These are phyloP conservation scores for Xanthoceras sorbifolium DNA, from an alignment of 345 rosid genomes.

Conservation along the genomic window DNA sequence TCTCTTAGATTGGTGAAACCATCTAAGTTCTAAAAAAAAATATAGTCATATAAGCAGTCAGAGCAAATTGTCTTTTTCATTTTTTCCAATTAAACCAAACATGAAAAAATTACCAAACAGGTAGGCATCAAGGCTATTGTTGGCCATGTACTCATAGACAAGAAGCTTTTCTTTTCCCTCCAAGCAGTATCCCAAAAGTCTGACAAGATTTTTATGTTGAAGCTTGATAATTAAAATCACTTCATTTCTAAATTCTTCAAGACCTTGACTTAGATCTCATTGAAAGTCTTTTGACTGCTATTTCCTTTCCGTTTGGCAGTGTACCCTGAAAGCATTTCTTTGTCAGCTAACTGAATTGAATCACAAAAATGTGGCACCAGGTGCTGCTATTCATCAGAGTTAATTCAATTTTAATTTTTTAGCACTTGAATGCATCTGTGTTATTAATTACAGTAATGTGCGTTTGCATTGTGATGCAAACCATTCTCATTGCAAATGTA, in stretches of 20 bases:
- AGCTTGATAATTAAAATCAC: conserved; percentile 49
- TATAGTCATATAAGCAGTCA: too few relatives aligned
- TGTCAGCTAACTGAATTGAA: too few relatives aligned
- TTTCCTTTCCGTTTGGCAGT: conserved; percentile 39
- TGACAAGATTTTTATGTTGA: conserved; percentile 60
- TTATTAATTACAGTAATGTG: neutral
- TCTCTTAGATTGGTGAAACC: neutral
- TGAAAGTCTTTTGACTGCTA: conserved; percentile 59
- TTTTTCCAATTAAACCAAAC: too few relatives aligned
- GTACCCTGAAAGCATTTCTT: conserved; percentile 38
- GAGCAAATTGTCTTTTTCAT: too few relatives aligned
- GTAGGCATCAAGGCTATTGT: conserved; percentile 50
- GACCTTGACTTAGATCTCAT: conserved; percentile 52
- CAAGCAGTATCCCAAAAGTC: conserved; percentile 51
- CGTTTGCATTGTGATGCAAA: too few relatives aligned
- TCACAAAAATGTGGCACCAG: too few relatives aligned
- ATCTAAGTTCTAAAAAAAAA: too few relatives aligned
- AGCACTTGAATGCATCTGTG: too few relatives aligned
- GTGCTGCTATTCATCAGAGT: neutral
- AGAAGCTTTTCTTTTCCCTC: conserved; percentile 49
- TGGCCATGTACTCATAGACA: conserved; percentile 52
- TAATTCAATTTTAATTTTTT: neutral
- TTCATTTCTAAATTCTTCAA: conserved; percentile 58
- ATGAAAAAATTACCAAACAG: conserved; percentile 48
- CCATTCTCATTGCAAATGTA: too few relatives aligned